Percentiles rank a stretch among this genome's conserved stretches.
Evolutionary conservation across 2,329 filamentous ascomycete species (phyloP).

Genomic region (Trichoderma afroharzianum): DNA sequence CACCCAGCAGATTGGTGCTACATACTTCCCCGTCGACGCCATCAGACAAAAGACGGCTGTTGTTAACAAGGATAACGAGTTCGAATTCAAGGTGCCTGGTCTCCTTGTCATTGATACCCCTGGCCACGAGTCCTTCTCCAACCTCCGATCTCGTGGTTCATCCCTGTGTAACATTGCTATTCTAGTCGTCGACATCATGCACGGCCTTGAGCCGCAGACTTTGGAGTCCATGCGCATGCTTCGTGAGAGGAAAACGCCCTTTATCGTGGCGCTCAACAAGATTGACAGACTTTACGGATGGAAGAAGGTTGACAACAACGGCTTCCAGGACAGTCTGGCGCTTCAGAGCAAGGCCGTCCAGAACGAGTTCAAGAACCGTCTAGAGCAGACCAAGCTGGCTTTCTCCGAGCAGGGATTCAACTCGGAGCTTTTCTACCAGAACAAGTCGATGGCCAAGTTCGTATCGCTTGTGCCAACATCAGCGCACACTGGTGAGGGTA

Average conservation of each 20-base stretch:
- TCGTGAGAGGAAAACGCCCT: conserved; percentile 90
- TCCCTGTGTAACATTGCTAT: conserved; percentile 99
- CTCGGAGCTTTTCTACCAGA: conserved; percentile 93
- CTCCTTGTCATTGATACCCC: conserved; percentile 96
- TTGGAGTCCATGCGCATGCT: conserved; percentile 95
- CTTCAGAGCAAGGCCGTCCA: conserved; percentile 91
- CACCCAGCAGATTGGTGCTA: conserved; percentile 98
- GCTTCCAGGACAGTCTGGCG: conserved; percentile 86
- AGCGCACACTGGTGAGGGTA: conserved; percentile 97
- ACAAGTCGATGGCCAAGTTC: conserved; percentile 91
- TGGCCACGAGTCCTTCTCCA: conserved; percentile 99
- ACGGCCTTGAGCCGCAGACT: conserved; percentile 95
- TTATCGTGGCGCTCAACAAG: conserved; percentile 99
- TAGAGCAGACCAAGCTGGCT: conserved; percentile 87
- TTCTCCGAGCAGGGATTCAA: conserved; percentile 98
- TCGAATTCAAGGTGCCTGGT: conserved; percentile 97
- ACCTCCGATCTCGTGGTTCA: conserved; percentile 91
- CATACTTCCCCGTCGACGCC: conserved; percentile 95
- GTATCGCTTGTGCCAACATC: conserved; percentile 98
- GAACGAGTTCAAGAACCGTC: conserved; percentile 87
- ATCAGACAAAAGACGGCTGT: conserved; percentile 89
- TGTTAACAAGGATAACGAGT: conserved; percentile 83
- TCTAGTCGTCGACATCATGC: conserved; percentile 98
- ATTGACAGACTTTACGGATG: conserved; percentile 99
- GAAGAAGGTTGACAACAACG: conserved; percentile 99